Base-by-base conservation (phyloP, 2,329 filamentous ascomycete species). In the Allantophomopsis lycopodina region DNA sequence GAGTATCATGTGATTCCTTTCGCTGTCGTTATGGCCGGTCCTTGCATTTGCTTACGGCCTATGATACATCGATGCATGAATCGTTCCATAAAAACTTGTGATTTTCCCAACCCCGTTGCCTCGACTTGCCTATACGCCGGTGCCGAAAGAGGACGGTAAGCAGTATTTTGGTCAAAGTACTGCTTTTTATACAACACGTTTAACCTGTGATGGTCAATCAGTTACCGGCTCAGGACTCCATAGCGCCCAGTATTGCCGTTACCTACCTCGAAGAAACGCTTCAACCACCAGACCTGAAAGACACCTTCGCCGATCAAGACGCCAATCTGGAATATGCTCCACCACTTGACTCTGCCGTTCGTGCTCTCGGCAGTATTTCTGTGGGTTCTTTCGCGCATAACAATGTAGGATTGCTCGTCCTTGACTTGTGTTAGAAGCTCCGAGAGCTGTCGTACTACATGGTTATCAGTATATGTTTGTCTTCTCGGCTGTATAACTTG, bases 201-300 rank as follows among this genome's bases (percentile, higher is more conserved):
- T 77, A 53, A 83, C 77, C 60, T 63, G 45, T 43, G 40, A 35
- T 46, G 44, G 40, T 47, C 42, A 49, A 48, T 55, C 45, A 55
- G 47, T 45, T 44, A 53, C 49, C 46, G 47, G 44, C 45, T 46
- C 41, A 56, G 35, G 38, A 52, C 44, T 40, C 48, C 37, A 43
- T 44, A 50, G 48, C 62, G 46, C 44, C 50, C 44, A 42, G 46
- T 39, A 46, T 46, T 55, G 44, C 49, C 53, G 38, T 50, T 51
- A 42, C 54, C 50, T 58, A 79, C 77, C 78, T 95, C 88, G 58
- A 95, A 95, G 73, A 98, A 98, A 57, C 91, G 77, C 68, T 94
- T 91, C 60, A 98, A 64, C 88, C 91, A 98, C 89, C 91, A 98
- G 49, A 98, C 89, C 68, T 98, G 91, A 71, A 98, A 98, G 49